Evolutionary conservation across 1,284 basidiomycete genomes (phyloP).

Genomic region (Chalciporus sp.): DNA sequence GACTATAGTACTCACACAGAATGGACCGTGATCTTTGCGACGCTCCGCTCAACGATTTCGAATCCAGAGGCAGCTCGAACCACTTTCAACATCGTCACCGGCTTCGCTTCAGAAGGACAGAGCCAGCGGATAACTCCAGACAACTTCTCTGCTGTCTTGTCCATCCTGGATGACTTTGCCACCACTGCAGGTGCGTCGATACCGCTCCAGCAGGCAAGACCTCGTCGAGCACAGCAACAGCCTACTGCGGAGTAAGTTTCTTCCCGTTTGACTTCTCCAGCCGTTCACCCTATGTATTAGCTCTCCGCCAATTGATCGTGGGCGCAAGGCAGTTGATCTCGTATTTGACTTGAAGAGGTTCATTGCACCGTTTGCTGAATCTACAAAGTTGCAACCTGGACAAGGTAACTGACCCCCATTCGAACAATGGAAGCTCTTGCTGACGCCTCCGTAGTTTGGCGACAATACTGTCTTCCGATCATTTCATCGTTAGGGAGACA

Average conservation of each 20-base stretch:
- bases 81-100: slow-evolving; percentile 77
- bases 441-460: slow-evolving; percentile 65
- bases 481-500: slow-evolving; percentile 81
- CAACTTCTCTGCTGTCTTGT: slow-evolving; percentile 82
- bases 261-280: background rate
- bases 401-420: slow-evolving; percentile 48
- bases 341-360: slow-evolving; percentile 73
- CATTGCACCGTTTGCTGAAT: slow-evolving; percentile 58
- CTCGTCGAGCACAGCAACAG: slow-evolving; percentile 53
- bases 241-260: slow-evolving; percentile 53
- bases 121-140: slow-evolving; percentile 69
- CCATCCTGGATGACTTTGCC: slow-evolving; percentile 87
- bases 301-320: slow-evolving; percentile 78
- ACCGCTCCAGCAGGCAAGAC: slow-evolving; percentile 55
- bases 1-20: slow-evolving; percentile 81
- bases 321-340: slow-evolving; percentile 81
- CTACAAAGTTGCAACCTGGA: slow-evolving; percentile 42
- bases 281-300: slow-evolving; percentile 40
- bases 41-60: slow-evolving; percentile 85
- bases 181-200: slow-evolving; percentile 65
- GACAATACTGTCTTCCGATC: slow-evolving; percentile 78
- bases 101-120: slow-evolving; percentile 60
- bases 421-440: slow-evolving; percentile 1
- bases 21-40: slow-evolving; percentile 91
- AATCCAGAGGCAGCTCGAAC: slow-evolving; percentile 88